Evolutionary conservation across 208 protist species (phyloP).

Genomic region (Acanthamoeba triangularis): DNA sequence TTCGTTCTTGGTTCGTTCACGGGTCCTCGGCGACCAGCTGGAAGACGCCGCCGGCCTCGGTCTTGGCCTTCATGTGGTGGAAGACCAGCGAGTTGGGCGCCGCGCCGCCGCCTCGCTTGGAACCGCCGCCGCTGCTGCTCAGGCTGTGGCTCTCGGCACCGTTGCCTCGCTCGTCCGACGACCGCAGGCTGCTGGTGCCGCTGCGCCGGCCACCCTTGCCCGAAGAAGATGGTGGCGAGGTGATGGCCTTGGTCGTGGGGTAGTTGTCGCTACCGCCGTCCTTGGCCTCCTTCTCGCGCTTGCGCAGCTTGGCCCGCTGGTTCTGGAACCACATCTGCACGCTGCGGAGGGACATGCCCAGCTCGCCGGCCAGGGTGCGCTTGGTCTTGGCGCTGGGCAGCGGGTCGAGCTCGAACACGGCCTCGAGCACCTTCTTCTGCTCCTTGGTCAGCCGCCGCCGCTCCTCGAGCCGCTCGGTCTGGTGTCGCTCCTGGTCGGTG

Average conservation of each 20-base stretch:
- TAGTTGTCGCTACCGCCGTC: not conserved
- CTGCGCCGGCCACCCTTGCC: not conserved
- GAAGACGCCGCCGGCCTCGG: slow-evolving; percentile 22
- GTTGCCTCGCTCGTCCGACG: slow-evolving; percentile 10
- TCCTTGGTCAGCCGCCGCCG: slow-evolving; percentile 79
- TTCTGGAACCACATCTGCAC: slow-evolving; percentile 89
- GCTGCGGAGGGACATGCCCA: slow-evolving; percentile 82
- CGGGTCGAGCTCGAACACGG: slow-evolving; percentile 83
- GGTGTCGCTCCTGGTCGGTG: not conserved
- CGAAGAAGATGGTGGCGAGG: not conserved
- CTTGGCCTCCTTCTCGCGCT: slow-evolving; percentile 52
- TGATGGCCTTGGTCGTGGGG: not conserved
- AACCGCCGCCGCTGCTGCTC: not conserved
- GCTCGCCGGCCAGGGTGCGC: slow-evolving; percentile 76
- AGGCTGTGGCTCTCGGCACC: not conserved
- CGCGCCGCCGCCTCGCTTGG: not conserved
- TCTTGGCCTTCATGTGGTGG: slow-evolving; percentile 54
- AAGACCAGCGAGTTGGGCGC: slow-evolving; percentile 42
- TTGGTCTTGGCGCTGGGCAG: slow-evolving; percentile 79
- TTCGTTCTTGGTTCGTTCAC: not conserved
- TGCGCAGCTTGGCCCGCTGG: slow-evolving; percentile 81
- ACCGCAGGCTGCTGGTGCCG: slow-evolving; percentile 4
- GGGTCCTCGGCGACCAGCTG: slow-evolving; percentile 38
- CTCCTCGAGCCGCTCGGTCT: slow-evolving; percentile 67
- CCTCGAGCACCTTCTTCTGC: slow-evolving; percentile 81